These are phyloP conservation scores for Phyllosticta capitalensis DNA, from an alignment of 2,329 filamentous ascomycete species.

Conservation along the genomic window DNA sequence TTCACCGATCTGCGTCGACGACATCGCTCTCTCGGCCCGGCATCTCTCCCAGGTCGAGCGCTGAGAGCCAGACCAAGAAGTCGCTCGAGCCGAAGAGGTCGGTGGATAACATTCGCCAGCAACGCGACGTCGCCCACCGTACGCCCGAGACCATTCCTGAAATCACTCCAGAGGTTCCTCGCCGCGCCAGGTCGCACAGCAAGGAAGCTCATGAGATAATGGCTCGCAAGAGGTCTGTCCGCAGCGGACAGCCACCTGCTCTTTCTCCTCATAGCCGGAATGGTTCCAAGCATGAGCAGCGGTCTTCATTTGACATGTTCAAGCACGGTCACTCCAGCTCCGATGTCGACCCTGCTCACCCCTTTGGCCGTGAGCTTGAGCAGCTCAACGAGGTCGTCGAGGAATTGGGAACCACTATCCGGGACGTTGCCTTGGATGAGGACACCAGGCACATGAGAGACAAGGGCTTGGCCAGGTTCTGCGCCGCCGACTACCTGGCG, in stretches of 20 bases:
- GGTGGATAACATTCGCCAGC: conserved; percentile 6
- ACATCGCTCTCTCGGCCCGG: conserved; percentile 9
- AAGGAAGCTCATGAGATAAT: conserved; percentile 75
- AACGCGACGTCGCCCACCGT: neutral
- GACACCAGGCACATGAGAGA: conserved; percentile 62
- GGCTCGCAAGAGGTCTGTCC: conserved; percentile 56
- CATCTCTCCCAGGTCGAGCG: conserved; percentile 1
- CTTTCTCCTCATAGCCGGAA: conserved; percentile 38
- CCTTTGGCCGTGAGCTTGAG: conserved; percentile 82
- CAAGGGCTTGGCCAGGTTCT: conserved; percentile 63
- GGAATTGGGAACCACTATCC: conserved; percentile 58
- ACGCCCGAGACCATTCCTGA: conserved; percentile 28
- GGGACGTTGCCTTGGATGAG: conserved; percentile 57
- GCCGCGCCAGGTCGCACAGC: conserved; percentile 75
- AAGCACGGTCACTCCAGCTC: conserved; percentile 14
- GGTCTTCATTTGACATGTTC: conserved; percentile 37
- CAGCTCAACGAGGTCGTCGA: conserved; percentile 90
- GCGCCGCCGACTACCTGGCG: conserved; percentile 70
- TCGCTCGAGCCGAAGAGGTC: conserved; percentile 8
- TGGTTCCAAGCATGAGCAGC: conserved; percentile 47
- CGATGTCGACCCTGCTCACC: conserved; percentile 46
- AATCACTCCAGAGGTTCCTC: conserved; percentile 58
- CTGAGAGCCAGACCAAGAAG: neutral
- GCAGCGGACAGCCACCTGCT: conserved; percentile 29
- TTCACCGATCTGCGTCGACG: conserved; percentile 14